Conservation (phyloP, 2,329 filamentous ascomycete species). For the Atkinsonella texensis region DNA sequence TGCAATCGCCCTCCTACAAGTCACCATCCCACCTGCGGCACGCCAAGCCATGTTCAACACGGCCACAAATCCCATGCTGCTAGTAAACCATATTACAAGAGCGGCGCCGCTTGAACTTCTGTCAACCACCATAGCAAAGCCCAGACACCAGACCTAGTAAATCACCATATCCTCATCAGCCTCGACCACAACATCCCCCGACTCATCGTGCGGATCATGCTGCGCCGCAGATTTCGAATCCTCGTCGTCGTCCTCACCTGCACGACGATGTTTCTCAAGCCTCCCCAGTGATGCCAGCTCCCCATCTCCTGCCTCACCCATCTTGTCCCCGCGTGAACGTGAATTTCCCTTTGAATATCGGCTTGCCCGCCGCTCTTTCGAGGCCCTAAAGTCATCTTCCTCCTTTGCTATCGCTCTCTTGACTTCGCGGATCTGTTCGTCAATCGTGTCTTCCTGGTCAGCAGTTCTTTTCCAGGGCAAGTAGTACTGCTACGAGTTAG, state of each 20-base stretch:
- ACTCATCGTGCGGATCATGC: constrained; percentile 51
- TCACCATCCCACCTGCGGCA: too few relatives aligned
- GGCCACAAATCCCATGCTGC: not conserved
- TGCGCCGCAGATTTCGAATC: constrained; percentile 9
- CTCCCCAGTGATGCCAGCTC: constrained; percentile 1
- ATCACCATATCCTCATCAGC: constrained; percentile 86
- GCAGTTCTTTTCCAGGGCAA: constrained; percentile 65
- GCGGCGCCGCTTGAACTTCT: not conserved
- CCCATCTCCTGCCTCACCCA: constrained; percentile 17
- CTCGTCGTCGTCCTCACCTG: not conserved
- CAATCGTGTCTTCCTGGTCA: constrained; percentile 59
- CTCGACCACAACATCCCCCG: constrained; percentile 67
- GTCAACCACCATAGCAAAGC: not conserved
- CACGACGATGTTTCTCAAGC: not conserved
- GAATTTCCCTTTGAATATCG: constrained; percentile 12
- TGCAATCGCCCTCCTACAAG: too few relatives aligned
- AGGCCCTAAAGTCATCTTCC: constrained; percentile 45
- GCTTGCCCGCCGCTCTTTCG: constrained; percentile 26
- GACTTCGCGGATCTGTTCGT: constrained; percentile 54
- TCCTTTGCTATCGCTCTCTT: constrained; percentile 55
- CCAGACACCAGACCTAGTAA: constrained; percentile 44
- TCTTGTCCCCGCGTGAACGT: constrained; percentile 13
- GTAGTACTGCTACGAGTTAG: constrained; percentile 52
- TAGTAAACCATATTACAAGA: not conserved
- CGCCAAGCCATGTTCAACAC: not conserved